A percentile compares a stretch with the other conserved stretches of the same genome.
phyloP scores from a whole-genome alignment of 768 basidiomycete genomes.

The Phylloporus rhodoxanthus region DNA sequence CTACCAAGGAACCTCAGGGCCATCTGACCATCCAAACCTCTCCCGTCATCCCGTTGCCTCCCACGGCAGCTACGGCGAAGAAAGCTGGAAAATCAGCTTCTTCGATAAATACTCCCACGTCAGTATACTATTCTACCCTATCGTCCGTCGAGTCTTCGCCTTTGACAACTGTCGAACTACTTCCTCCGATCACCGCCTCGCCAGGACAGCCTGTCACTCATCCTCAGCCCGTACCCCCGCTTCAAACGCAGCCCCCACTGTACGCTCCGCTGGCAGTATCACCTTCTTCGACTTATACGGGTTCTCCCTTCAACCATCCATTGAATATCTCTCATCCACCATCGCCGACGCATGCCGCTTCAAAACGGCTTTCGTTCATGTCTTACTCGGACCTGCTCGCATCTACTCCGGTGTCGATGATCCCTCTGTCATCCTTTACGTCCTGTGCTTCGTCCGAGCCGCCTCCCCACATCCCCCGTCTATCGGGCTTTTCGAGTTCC shows the following conservation, averaged over 20 bases:
- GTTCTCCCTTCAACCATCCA: constrained; percentile 22
- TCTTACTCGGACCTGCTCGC: constrained; percentile 82
- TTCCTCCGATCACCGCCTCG: constrained; percentile 22
- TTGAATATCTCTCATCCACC: constrained; percentile 33
- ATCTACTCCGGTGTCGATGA: constrained; percentile 65
- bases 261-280: constrained; percentile 12
- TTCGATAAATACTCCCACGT: constrained; percentile 43
- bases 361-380: constrained; percentile 82
- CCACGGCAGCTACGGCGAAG: neutral
- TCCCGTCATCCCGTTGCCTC: constrained; percentile 8
- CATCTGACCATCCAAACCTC: constrained; percentile 23
- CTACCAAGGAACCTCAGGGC: constrained; percentile 17
- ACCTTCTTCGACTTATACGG: constrained; percentile 23
- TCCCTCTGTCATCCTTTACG: constrained; percentile 69
- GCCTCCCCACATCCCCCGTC: constrained; percentile 69
- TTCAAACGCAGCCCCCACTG: constrained; percentile 15
- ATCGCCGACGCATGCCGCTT: constrained; percentile 42
- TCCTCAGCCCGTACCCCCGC: constrained; percentile 11
- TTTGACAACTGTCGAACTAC: constrained; percentile 32
- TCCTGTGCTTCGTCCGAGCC: constrained; percentile 54
- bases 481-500: constrained; percentile 39
- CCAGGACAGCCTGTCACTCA: constrained; percentile 19
- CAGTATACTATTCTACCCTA: constrained; percentile 41
- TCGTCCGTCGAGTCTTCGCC: constrained; percentile 37
- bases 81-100: constrained; percentile 15